A percentile compares a stretch with the other conserved stretches of the same genome.
Conservation (phyloP, 2,329 filamentous ascomycete genomes). For the Talaromyces marneffei region DNA sequence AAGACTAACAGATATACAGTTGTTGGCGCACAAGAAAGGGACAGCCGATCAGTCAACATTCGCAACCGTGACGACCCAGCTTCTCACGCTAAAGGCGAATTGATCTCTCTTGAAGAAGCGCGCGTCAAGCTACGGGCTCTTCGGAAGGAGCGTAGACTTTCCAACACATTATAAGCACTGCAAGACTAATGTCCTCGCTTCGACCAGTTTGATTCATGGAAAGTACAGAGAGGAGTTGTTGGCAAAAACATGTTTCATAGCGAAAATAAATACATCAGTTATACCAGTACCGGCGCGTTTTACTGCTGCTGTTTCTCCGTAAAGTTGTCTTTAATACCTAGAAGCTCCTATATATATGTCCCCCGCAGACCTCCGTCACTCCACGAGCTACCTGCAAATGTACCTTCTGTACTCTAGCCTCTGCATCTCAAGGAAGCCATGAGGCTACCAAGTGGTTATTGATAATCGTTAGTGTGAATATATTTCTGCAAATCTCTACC, state of each 20-base stretch:
- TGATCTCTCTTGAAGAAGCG: slow-evolving; percentile 56
- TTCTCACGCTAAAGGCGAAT: slow-evolving; percentile 57
- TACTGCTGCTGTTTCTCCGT: neutral
- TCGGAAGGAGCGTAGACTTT: slow-evolving; percentile 42
- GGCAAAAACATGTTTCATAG: neutral
- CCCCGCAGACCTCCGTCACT: neutral
- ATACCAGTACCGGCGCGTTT: neutral
- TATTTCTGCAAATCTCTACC: too few relatives aligned
- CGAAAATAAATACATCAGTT: neutral
- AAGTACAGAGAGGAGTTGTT: neutral
- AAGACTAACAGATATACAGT: slow-evolving; percentile 37
- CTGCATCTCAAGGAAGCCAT: too few relatives aligned
- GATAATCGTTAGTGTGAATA: too few relatives aligned
- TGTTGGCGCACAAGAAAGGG: slow-evolving; percentile 58
- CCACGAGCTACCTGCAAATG: neutral
- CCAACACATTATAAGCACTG: slow-evolving; percentile 31
- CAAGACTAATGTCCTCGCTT: neutral
- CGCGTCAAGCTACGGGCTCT: slow-evolving; percentile 48
- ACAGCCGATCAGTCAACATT: slow-evolving; percentile 56
- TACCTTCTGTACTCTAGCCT: too few relatives aligned
- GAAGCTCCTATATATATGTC: neutral
- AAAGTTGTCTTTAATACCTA: neutral
- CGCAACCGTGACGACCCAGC: slow-evolving; percentile 58
- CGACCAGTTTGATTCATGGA: neutral
- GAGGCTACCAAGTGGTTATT: too few relatives aligned